phyloP scores from a whole-genome alignment of 2,329 filamentous ascomycete genomes.

The Monosporascus sp. region DNA sequence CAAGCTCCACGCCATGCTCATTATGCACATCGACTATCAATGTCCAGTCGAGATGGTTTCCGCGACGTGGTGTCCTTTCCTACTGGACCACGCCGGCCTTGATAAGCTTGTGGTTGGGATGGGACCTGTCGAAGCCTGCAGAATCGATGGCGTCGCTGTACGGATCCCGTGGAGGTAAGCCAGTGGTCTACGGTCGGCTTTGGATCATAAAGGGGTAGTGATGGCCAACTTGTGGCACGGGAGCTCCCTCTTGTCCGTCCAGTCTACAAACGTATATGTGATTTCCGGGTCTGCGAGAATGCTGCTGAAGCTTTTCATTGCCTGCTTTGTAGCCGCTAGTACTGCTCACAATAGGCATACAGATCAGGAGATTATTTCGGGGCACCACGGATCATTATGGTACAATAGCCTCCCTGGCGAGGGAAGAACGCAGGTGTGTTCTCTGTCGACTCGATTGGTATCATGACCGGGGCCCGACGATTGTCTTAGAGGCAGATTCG shows the following conservation, averaged over 20 bases:
- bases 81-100: constrained; percentile 13
- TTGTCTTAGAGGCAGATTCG: constrained; percentile 63
- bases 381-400: constrained; percentile 72
- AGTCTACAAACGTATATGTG: not conserved
- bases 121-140: constrained; percentile 9
- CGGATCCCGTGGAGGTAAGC: constrained; percentile 6
- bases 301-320: constrained; percentile 22
- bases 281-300: constrained; percentile 7
- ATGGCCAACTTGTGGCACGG: not conserved
- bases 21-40: constrained; percentile 16
- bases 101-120: constrained; percentile 8
- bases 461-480: constrained; percentile 1
- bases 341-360: constrained; percentile 55
- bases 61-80: constrained; percentile 7
- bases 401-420: constrained; percentile 79
- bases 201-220: constrained; percentile 4
- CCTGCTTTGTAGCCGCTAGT: constrained; percentile 43
- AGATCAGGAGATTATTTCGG: constrained; percentile 54
- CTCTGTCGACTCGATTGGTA: not conserved
- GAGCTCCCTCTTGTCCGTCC: not conserved
- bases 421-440: constrained; percentile 69
- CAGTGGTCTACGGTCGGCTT: constrained; percentile 3
- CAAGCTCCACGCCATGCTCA: constrained; percentile 15
- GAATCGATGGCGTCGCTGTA: constrained; percentile 11
- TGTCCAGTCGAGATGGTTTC: constrained; percentile 16